Evolutionary conservation across 345 rosid species (phyloP).

Genomic region (Euclidium syriacum): DNA sequence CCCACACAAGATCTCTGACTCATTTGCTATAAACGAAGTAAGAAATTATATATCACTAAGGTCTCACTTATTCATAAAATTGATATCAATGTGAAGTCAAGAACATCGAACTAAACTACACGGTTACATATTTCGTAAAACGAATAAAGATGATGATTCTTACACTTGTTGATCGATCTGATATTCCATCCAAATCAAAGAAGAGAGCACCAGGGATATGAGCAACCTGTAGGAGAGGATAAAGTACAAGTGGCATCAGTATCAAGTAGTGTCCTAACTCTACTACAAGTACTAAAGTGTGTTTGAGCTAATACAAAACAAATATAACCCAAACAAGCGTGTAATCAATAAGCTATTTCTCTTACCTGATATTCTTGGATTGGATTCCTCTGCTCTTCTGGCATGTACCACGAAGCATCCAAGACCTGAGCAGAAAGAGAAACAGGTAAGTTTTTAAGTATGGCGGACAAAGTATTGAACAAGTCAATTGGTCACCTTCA

Average conservation of each 20-base stretch:
- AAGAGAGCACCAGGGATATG: constrained; percentile 97
- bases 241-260: constrained; percentile 3
- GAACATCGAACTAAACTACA: background rate
- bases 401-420: constrained; percentile 99
- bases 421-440: constrained; percentile 47
- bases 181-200: constrained; percentile 94
- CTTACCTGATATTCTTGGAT: constrained; percentile 95
- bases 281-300: background rate
- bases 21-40: background rate
- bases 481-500: constrained; percentile 56
- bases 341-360: background rate
- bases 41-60: background rate
- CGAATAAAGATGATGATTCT: constrained; percentile 17
- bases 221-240: constrained; percentile 57
- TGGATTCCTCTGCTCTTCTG: constrained; percentile 94
- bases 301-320: background rate
- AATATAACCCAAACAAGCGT: background rate
- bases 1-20: background rate
- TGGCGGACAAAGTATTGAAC: background rate
- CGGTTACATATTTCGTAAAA: background rate
- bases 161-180: constrained; percentile 72
- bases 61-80: background rate
- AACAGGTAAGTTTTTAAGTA: background rate
- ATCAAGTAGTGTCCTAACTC: constrained; percentile 4
- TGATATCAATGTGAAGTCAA: background rate